phyloP scores from a whole-genome alignment of 352 stramenopile species.

The Peronospora destructor region DNA sequence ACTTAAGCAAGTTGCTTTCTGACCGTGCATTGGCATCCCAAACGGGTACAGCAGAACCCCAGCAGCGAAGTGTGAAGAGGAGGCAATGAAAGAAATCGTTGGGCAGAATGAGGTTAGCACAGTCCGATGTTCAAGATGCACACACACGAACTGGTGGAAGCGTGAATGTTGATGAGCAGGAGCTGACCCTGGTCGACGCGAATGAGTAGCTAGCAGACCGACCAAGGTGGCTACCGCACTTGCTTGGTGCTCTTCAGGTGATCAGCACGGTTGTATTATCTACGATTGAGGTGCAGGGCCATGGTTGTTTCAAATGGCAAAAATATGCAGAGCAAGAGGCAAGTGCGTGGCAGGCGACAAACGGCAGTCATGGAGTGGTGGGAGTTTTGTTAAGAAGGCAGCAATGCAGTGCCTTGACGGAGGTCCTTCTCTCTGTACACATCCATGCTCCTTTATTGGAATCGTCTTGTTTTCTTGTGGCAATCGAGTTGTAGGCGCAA shows the following conservation, averaged over 20 bases:
- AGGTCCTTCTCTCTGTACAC: conserved; percentile 24
- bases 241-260: conserved; percentile 10
- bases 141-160: conserved; percentile 8
- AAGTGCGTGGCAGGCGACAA: conserved; percentile 16
- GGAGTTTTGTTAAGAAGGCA: conserved; percentile 28
- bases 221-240: conserved; percentile 6
- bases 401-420: conserved; percentile 25
- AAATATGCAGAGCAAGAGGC: conserved; percentile 22
- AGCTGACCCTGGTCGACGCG: conserved; percentile 1
- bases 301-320: conserved; percentile 8
- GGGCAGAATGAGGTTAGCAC: conserved; percentile 7
- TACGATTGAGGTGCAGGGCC: conserved; percentile 7
- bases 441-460: conserved; percentile 7
- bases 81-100: conserved; percentile 14
- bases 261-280: conserved; percentile 14
- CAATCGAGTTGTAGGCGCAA: conserved; percentile 18
- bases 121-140: conserved; percentile 8
- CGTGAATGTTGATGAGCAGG: conserved; percentile 11
- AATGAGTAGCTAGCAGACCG: conserved; percentile 10
- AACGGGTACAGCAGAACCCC: conserved; percentile 11
- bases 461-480: conserved; percentile 7
- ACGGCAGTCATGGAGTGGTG: conserved; percentile 17
- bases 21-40: conserved; percentile 10
- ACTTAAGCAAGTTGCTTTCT: conserved; percentile 8
- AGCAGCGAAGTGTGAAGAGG: conserved; percentile 14